phyloP scores from a whole-genome alignment of 768 basidiomycete genomes.

The Boletus sp. region DNA sequence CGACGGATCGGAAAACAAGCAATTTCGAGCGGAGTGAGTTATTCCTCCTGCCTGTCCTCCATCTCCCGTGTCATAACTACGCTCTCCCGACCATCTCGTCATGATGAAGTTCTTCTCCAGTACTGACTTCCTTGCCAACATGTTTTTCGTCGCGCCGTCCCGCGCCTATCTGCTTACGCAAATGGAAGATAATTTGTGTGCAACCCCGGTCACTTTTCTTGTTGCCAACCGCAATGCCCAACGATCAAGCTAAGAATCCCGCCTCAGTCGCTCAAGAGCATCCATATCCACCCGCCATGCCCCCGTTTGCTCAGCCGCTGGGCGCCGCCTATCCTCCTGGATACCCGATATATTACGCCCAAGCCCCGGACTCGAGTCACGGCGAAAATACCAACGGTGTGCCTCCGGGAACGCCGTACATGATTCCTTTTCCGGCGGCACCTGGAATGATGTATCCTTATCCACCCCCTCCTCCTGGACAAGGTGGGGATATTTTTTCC shows the following conservation, averaged over 20 bases:
- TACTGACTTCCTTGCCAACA: slow-evolving; percentile 16
- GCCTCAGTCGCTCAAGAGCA: slow-evolving; percentile 37
- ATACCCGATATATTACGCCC: slow-evolving; percentile 34
- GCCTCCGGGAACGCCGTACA: slow-evolving; percentile 32
- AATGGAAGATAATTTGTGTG: slow-evolving; percentile 25
- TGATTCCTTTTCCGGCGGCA: slow-evolving; percentile 38
- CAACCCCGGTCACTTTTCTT: slow-evolving; percentile 27
- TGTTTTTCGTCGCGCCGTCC: slow-evolving; percentile 18
- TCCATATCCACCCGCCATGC: slow-evolving; percentile 26
- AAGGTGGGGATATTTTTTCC: slow-evolving; percentile 29
- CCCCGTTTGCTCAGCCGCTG: slow-evolving; percentile 29
- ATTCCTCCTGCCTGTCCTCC: not conserved
- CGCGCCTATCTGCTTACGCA: slow-evolving; percentile 34
- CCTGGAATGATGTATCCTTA: slow-evolving; percentile 47
- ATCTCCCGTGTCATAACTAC: not conserved
- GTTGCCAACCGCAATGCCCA: slow-evolving; percentile 27
- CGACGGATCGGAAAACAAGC: slow-evolving; percentile 37
- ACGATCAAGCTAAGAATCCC: slow-evolving; percentile 35
- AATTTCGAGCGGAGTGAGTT: slow-evolving; percentile 40
- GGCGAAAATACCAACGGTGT: slow-evolving; percentile 35
- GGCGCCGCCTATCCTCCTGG: slow-evolving; percentile 32
- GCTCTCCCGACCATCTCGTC: slow-evolving; percentile 3
- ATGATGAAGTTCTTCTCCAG: not conserved
- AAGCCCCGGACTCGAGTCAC: slow-evolving; percentile 27
- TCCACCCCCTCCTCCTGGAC: slow-evolving; percentile 38